Percentiles rank a stretch among this genome's conserved stretches.
phyloP scores from a whole-genome alignment of 768 basidiomycete species.

The Pleurotus ostreatus region DNA sequence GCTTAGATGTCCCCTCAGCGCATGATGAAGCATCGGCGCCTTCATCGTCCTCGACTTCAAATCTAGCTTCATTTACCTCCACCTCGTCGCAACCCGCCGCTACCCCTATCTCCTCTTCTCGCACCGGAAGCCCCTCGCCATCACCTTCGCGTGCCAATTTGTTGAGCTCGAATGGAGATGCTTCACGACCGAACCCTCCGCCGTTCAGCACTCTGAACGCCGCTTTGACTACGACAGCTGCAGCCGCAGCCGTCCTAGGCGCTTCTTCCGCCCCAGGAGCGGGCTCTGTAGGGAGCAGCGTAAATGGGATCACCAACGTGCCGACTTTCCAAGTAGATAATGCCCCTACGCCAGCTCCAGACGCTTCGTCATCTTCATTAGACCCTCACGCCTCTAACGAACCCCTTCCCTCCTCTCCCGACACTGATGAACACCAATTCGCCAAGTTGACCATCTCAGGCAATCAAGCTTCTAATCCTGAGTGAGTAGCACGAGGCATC shows the following conservation, averaged over 20 bases:
- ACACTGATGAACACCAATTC: neutral
- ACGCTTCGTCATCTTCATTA: neutral
- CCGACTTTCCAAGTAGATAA: neutral
- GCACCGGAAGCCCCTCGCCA: conserved; percentile 8
- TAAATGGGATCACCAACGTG: neutral
- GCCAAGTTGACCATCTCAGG: no score
- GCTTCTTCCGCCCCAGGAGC: conserved; percentile 7
- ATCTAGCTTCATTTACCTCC: neutral
- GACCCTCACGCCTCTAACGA: neutral
- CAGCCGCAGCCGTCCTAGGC: conserved; percentile 38
- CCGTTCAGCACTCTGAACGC: conserved; percentile 43
- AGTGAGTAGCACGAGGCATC: neutral
- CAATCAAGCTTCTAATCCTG: neutral
- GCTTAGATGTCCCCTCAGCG: conserved; percentile 22
- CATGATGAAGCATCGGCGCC: conserved; percentile 23
- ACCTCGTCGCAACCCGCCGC: conserved; percentile 10
- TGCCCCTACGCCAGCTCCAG: neutral
- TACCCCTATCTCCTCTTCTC: conserved; percentile 4
- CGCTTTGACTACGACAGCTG: conserved; percentile 41
- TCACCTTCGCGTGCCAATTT: conserved; percentile 8
- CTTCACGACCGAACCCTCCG: conserved; percentile 29
- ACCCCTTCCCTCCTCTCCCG: neutral
- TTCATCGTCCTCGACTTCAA: conserved; percentile 7
- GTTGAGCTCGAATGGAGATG: neutral
- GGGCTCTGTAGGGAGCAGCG: neutral